These are phyloP conservation scores for Tetracladium marchalianum DNA, from an alignment of 495 filamentous ascomycete species.

Conservation along the genomic window DNA sequence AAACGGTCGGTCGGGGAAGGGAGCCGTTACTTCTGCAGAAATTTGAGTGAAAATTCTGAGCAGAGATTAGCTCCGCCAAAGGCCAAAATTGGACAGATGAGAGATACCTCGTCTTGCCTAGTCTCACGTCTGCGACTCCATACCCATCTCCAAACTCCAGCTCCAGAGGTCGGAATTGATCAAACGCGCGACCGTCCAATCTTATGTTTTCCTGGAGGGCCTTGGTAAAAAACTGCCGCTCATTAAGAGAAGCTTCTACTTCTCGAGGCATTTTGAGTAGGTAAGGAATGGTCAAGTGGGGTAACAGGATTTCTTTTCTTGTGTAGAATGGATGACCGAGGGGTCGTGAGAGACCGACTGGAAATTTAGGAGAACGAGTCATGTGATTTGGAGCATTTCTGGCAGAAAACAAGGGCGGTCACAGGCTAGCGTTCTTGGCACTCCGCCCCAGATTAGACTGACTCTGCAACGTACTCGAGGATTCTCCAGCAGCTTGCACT, in stretches of 20 bases:
- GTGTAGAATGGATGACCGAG: too few species aligned
- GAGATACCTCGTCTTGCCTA: constrained; percentile 80
- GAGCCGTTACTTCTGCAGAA: constrained; percentile 76
- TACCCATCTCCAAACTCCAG: constrained; percentile 83
- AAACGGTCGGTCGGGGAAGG: constrained; percentile 80
- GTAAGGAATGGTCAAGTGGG: background rate
- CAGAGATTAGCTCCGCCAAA: background rate
- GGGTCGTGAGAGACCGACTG: too few species aligned
- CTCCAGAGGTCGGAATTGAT: constrained; percentile 66
- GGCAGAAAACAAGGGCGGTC: too few species aligned
- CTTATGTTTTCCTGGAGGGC: constrained; percentile 67
- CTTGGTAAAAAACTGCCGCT: constrained; percentile 66
- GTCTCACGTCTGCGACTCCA: constrained; percentile 77
- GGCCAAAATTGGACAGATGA: background rate
- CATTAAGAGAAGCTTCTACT: constrained; percentile 68
- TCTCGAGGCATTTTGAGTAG: constrained; percentile 70
- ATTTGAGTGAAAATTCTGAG: constrained; percentile 71
- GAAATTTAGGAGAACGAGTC: too few species aligned
- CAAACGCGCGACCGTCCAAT: constrained; percentile 70
- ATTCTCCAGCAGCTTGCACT: too few species aligned
- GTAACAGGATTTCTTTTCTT: too few species aligned
- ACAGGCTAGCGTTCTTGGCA: too few species aligned
- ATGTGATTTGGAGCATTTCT: too few species aligned
- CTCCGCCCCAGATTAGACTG: too few species aligned
- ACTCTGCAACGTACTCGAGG: too few species aligned